Evolutionary conservation across 2,329 filamentous ascomycete genomes (phyloP).

Genomic region (Alternaria consortialis): DNA sequence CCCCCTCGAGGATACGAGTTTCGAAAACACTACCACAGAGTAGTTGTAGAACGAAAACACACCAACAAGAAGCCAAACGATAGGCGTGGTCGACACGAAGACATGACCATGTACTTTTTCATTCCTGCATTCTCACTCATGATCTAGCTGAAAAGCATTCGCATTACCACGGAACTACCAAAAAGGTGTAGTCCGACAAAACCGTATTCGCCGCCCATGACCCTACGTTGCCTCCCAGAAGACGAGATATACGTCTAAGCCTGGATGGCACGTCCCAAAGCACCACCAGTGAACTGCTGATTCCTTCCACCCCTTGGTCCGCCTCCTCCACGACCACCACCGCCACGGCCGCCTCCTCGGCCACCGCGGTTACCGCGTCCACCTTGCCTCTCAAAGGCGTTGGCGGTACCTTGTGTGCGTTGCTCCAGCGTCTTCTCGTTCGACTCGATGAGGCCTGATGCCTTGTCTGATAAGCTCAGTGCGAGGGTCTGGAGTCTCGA

Average conservation of each 20-base stretch:
- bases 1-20: background rate
- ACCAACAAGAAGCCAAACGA: background rate
- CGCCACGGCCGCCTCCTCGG: conserved; percentile 62
- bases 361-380: conserved; percentile 79
- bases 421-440: conserved; percentile 98
- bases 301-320: conserved; percentile 66
- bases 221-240: conserved; percentile 4
- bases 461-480: conserved; percentile 94
- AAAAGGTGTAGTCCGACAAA: conserved; percentile 9
- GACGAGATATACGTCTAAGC: conserved; percentile 44
- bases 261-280: conserved; percentile 68
- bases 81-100: background rate
- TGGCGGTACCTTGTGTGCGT: conserved; percentile 92
- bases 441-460: conserved; percentile 91
- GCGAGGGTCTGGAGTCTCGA: conserved; percentile 95
- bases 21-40: background rate
- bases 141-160: conserved; percentile 9
- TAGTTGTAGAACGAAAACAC: background rate
- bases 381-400: conserved; percentile 93
- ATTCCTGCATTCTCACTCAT: conserved; percentile 7
- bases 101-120: conserved; percentile 3
- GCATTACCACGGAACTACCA: conserved; percentile 11
- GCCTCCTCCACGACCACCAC: conserved; percentile 68
- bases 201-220: conserved; percentile 9
- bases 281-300: conserved; percentile 83